A percentile compares a stretch with the other conserved stretches of the same genome.
Conservation (phyloP, 148 eudicot species). For the Chenopodium album region DNA sequence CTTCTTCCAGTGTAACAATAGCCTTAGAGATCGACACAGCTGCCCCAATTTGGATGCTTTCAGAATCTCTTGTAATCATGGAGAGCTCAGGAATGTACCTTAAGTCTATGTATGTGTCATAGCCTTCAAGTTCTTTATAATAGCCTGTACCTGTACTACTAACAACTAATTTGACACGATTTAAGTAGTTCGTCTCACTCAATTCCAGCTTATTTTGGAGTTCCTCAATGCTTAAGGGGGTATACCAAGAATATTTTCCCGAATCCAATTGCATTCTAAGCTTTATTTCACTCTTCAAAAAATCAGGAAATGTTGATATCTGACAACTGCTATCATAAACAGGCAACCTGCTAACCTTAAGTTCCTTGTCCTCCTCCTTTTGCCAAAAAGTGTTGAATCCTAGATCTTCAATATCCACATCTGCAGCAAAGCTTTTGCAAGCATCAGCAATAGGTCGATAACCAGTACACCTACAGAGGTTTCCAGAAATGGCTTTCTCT, state of each 20-base stretch:
- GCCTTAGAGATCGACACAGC: conserved; percentile 75
- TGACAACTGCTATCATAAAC: conserved; percentile 43
- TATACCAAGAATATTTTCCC: conserved; percentile 60
- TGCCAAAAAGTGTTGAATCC: conserved; percentile 79
- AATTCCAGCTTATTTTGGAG: conserved; percentile 46
- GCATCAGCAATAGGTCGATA: conserved; percentile 94
- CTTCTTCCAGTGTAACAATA: conserved; percentile 51
- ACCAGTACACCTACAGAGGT: conserved; percentile 95
- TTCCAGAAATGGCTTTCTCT: conserved; percentile 73
- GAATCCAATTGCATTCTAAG: conserved; percentile 39
- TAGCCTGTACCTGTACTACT: conserved; percentile 86
- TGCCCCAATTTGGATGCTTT: conserved; percentile 70
- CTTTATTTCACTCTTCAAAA: conserved; percentile 48
- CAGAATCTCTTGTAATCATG: conserved; percentile 37
- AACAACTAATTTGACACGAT: conserved; percentile 53
- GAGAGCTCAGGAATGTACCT: conserved; percentile 73
- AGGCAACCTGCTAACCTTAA: conserved; percentile 55
- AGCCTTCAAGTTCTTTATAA: conserved; percentile 59
- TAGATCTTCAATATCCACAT: conserved; percentile 92
- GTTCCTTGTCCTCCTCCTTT: conserved; percentile 52
- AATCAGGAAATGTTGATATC: conserved; percentile 56
- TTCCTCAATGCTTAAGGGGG: conserved; percentile 60
- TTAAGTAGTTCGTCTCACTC: conserved; percentile 25
- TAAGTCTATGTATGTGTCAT: conserved; percentile 65
- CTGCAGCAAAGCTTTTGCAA: conserved; percentile 87